Base-by-base conservation (phyloP, 2,329 filamentous ascomycete genomes). In the Ophiostoma novo-ulmi region DNA sequence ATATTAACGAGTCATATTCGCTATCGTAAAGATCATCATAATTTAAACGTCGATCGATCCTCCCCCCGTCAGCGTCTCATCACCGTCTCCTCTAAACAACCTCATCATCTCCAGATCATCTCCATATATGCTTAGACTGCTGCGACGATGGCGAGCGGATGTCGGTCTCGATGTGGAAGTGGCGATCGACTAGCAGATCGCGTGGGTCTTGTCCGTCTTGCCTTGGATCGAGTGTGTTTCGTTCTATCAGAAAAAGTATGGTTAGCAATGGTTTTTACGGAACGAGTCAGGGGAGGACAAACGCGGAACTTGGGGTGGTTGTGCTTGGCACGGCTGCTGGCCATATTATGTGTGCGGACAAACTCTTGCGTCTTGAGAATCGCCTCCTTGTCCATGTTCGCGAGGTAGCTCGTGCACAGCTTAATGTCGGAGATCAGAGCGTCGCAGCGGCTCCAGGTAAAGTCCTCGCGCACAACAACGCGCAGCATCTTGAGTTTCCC, bases 401-500 rank as follows among this genome's bases (percentile, higher is more conserved):
- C 86, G 36, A 98, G 83, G 58, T 91, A 83, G 67, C 88, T 82
- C 73, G 93, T 78, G 73, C 91, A 92, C 68, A 93, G 83, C 82
- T 91, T 92, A 80, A 97, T 88, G 78, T 97, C 94, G 36, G 79
- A 76, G 72, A 97, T 83, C 44, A 98, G 83, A 11, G 87, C 83
- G 77, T 98, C 93, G 77, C 93, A 97, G 55, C 94, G 86, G 75
- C 85, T 88, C 79, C 91, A 89, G 66, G 88, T 91, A 76, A 98
- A 97, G 81, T 97, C 94, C 80, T 97, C 94, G 68, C 94, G 88
- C 5, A 97, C 92, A 0, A 98, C 94, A 5, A 97, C 88, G 52
- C 94, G 89, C 83, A 97, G 88, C 86, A 98, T 90, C 85, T 97
- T 96, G 77, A 97, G 85, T 74, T 88, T 83, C 70, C 92, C 84